Base-by-base conservation (phyloP, 2,329 filamentous ascomycete species). In the Penicillium griseofulvum region DNA sequence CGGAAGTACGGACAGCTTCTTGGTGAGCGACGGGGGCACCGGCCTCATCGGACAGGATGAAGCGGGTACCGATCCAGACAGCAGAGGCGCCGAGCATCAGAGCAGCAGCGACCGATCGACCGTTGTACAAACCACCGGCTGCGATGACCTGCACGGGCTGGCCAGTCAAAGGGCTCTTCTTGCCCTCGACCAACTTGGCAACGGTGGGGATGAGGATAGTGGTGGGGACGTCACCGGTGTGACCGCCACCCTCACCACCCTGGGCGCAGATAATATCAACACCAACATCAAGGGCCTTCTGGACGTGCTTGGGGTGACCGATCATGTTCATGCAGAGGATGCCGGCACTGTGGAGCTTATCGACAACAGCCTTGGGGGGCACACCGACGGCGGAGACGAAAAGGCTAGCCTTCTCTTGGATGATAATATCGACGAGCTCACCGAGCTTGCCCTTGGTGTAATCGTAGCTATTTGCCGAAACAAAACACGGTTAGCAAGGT, bases 321-420 rank as follows among this genome's bases (percentile, higher is more conserved):
- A 99, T 92, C 94, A 99, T 99, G 87, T 99, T 99, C 94, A 97
- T 97, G 83, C 95, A 96, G 65, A 96, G 83, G 65, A 99, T 84
- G 65, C 92, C 92, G 69, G 86, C 80, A 71, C 86, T 84, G 84
- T 99, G 94, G 44, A 99, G 86, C 72, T 85, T 88, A 64, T 97
- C 91, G 69, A 99, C 91, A 56, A 97, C 87, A 65, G 83, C 80
- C 78, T 90, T 90, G 64, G 94, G 91, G 41, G 94, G 92, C 26
- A 97, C 89, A 69, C 94, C 94, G 73, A 99, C 91, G 68, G 94
- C 94, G 49, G 90, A 97, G 68, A 99, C 94, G 80, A 99, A 99
- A 57, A 99, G 86, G 76, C 87, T 92, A 58, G 91, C 89, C 63
- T 90, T 90, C 52, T 87, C 90, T 70, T 95, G 88, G 79, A 99